phyloP scores from a whole-genome alignment of 148 eudicot genomes.

The Cornus kousa region DNA sequence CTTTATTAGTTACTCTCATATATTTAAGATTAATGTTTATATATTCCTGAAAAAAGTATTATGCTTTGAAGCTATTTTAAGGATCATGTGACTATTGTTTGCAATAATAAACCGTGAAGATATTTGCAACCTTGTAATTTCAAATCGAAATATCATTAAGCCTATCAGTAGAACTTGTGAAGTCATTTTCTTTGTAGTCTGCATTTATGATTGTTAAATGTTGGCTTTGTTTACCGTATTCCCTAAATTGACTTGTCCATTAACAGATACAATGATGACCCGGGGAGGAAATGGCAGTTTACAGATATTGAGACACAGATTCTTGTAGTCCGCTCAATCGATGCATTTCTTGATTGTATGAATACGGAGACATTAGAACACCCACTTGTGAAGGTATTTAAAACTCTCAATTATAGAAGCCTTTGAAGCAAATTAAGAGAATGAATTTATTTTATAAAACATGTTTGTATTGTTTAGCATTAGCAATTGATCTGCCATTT shows the following conservation, averaged over 20 bases:
- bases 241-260: conserved; percentile 2
- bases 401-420: neutral
- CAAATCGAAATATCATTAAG: neutral
- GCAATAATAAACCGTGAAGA: neutral
- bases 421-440: neutral
- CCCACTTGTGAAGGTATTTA: conserved; percentile 71
- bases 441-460: neutral
- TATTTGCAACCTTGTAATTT: neutral
- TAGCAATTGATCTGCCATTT: neutral
- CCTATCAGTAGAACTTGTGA: neutral
- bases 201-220: neutral
- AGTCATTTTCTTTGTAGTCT: neutral
- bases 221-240: neutral
- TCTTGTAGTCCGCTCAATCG: conserved; percentile 66
- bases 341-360: conserved; percentile 73
- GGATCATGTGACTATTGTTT: neutral
- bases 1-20: no score
- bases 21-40: no score
- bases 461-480: neutral
- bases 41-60: neutral
- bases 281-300: conserved; percentile 53
- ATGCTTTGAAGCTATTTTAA: no score
- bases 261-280: conserved; percentile 39
- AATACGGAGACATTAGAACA: conserved; percentile 48
- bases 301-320: conserved; percentile 71